Conservation (phyloP, 1,284 basidiomycete species). For the Cutaneotrichosporon arboriforme region DNA sequence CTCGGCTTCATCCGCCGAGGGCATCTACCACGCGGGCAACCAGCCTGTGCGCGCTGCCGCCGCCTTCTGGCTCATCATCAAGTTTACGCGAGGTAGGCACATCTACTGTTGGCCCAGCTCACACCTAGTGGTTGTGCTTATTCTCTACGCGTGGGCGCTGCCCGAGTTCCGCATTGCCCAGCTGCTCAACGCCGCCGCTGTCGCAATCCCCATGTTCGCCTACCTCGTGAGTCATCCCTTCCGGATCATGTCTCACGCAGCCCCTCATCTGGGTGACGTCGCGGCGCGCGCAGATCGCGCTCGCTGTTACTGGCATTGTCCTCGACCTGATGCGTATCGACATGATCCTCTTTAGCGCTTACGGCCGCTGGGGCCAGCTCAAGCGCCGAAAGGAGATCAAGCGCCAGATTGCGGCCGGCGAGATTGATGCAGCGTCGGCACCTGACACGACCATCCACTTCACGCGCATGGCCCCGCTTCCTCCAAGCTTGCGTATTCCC, state of each 20-base stretch:
- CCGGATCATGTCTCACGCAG: conserved; percentile 10
- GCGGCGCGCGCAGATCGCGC: conserved; percentile 26
- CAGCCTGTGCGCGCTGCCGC: conserved; percentile 25
- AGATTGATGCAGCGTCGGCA: neutral
- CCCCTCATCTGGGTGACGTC: conserved; percentile 38
- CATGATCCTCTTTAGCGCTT: conserved; percentile 18
- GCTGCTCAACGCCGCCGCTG: conserved; percentile 25
- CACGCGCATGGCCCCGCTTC: conserved; percentile 19
- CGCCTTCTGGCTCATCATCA: conserved; percentile 38
- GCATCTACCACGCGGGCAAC: conserved; percentile 1
- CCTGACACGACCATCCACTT: neutral
- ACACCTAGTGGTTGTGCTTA: conserved; percentile 15
- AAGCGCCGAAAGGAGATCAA: neutral
- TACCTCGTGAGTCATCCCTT: conserved; percentile 28
- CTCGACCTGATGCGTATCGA: conserved; percentile 27
- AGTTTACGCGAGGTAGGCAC: conserved; percentile 25
- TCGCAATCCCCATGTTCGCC: conserved; percentile 37
- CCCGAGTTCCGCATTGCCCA: conserved; percentile 39
- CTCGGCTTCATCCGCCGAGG: conserved; percentile 1
- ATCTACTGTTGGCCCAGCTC: neutral
- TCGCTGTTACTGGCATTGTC: conserved; percentile 26
- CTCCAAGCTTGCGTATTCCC: conserved; percentile 21
- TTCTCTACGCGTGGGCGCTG: conserved; percentile 36
- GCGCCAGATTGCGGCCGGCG: neutral
- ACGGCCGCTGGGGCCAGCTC: conserved; percentile 1